phyloP scores from a whole-genome alignment of 192 early-diverging fungal species.

The Backusella tuberculispora region DNA sequence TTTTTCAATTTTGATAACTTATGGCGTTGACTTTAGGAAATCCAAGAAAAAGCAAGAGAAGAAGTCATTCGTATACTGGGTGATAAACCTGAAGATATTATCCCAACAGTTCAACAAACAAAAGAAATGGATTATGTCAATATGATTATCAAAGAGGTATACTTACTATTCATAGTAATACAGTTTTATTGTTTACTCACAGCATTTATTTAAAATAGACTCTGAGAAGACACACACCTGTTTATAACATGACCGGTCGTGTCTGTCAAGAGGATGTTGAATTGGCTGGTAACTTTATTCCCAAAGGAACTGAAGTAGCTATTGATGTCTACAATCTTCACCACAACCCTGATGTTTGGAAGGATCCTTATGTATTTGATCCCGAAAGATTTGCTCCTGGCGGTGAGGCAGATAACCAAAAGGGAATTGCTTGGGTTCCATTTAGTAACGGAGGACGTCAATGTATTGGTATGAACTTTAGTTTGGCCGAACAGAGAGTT shows the following conservation, averaged over 20 bases:
- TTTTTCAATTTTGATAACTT: not conserved
- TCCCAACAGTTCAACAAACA: constrained; percentile 42
- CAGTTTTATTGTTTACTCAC: not conserved
- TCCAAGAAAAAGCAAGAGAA: constrained; percentile 25
- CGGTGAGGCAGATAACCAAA: constrained; percentile 28
- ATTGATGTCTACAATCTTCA: constrained; percentile 22
- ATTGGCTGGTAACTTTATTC: constrained; percentile 23
- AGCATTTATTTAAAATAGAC: not conserved
- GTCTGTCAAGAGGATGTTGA: constrained; percentile 28
- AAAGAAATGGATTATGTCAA: constrained; percentile 56
- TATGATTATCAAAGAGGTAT: constrained; percentile 34
- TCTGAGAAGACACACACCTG: constrained; percentile 19
- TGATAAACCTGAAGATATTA: constrained; percentile 17
- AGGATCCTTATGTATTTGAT: constrained; percentile 48
- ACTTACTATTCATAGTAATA: not conserved
- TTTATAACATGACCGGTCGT: not conserved
- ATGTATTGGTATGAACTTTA: constrained; percentile 69
- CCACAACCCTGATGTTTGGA: constrained; percentile 36
- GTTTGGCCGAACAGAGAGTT: constrained; percentile 60
- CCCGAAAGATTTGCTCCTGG: constrained; percentile 56
- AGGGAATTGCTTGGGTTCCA: constrained; percentile 48
- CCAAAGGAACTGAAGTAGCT: constrained; percentile 28
- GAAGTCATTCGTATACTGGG: constrained; percentile 30
- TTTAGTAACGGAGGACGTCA: constrained; percentile 63
- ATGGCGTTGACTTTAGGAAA: not conserved